These are phyloP conservation scores for Passiflora organensis DNA, from an alignment of 345 rosid species.

Conservation along the genomic window DNA sequence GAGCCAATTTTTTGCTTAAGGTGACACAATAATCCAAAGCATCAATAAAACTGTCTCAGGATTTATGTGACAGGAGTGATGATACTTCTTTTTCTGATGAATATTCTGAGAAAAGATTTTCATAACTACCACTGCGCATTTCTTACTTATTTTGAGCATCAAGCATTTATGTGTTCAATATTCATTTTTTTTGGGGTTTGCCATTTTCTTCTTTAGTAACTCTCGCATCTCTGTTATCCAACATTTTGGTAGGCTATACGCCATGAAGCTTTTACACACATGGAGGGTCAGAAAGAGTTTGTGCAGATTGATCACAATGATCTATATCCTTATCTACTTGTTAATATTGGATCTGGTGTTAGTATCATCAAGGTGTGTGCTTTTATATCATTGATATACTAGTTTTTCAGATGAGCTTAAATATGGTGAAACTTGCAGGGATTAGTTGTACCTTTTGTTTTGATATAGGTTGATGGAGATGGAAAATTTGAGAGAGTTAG, in stretches of 20 bases:
- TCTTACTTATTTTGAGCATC: too few relatives aligned
- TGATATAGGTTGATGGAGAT: constrained; percentile 82
- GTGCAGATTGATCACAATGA: constrained; percentile 90
- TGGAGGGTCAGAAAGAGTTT: constrained; percentile 90
- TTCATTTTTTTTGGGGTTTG: background rate
- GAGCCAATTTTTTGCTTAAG: constrained; percentile 97
- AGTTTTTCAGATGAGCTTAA: constrained; percentile 6
- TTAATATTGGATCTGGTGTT: constrained; percentile 97
- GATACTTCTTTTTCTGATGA: too few relatives aligned
- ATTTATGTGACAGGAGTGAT: background rate
- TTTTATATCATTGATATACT: constrained; percentile 3
- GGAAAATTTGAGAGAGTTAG: constrained; percentile 97
- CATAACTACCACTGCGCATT: background rate
- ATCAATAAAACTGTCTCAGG: too few relatives aligned
- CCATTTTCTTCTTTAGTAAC: background rate
- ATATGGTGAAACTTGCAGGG: background rate
- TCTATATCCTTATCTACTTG: constrained; percentile 95
- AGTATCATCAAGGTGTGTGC: constrained; percentile 87
- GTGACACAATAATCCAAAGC: constrained; percentile 31
- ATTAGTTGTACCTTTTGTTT: constrained; percentile 9
- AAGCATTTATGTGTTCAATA: too few relatives aligned
- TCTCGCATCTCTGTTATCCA: background rate
- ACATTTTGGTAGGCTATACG: constrained; percentile 75
- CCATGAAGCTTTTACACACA: constrained; percentile 98
- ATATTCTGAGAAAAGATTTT: too few relatives aligned